A percentile compares a stretch with the other conserved stretches of the same genome.
phyloP scores from a whole-genome alignment of 495 filamentous ascomycete species.

The Talaromyces nanjingensis region DNA sequence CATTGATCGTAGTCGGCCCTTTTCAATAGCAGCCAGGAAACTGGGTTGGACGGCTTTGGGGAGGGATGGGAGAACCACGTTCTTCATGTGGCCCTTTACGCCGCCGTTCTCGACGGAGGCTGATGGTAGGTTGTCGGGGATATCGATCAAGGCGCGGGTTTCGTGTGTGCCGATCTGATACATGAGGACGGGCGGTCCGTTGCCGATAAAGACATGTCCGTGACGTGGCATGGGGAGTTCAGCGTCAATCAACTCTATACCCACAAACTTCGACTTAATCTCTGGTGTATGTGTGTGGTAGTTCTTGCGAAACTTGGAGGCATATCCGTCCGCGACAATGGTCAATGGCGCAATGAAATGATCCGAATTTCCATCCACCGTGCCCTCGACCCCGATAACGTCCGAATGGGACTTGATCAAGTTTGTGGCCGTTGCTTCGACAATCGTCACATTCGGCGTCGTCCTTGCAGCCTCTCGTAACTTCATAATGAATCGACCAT shows the following conservation, averaged over 20 bases:
- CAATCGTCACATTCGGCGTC: constrained; percentile 64
- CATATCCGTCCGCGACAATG: constrained; percentile 88
- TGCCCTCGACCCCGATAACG: constrained; percentile 69
- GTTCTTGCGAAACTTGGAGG: constrained; percentile 83
- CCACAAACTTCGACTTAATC: constrained; percentile 80
- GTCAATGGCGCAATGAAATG: constrained; percentile 84
- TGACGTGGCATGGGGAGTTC: constrained; percentile 62
- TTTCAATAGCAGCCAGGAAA: constrained; percentile 68
- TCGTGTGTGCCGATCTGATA: constrained; percentile 98
- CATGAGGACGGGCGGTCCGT: constrained; percentile 73
- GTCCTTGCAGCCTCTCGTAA: constrained; percentile 58
- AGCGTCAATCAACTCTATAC: constrained; percentile 83
- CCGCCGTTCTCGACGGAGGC: constrained; percentile 67
- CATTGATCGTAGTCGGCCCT: constrained; percentile 71
- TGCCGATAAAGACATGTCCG: constrained; percentile 83
- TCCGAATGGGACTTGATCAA: constrained; percentile 53
- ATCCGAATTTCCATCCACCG: constrained; percentile 55
- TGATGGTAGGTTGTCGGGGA: constrained; percentile 72
- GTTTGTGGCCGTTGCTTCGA: constrained; percentile 63
- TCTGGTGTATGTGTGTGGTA: constrained; percentile 62
- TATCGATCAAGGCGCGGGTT: constrained; percentile 82
- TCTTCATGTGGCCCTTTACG: constrained; percentile 71
- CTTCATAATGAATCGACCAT: constrained; percentile 75
- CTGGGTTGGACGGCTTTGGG: constrained; percentile 65
- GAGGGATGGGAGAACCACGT: constrained; percentile 69